Evolutionary conservation across 768 basidiomycete species (phyloP).

Genomic region (Termitomyces sp.): DNA sequence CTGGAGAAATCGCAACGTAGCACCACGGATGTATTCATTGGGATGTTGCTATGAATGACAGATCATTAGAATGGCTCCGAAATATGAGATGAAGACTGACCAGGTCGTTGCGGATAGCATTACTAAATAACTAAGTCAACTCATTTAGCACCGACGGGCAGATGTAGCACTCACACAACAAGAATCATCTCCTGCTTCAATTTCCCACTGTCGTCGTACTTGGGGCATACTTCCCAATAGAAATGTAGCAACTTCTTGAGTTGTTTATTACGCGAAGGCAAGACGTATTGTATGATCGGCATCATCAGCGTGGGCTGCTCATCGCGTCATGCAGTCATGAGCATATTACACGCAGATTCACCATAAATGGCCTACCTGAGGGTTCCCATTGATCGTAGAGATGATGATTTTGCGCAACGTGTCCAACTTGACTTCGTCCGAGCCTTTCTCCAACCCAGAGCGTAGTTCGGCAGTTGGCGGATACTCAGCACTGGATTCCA

Average conservation of each 20-base stretch:
- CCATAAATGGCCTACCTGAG: conserved; percentile 55
- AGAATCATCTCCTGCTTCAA: conserved; percentile 99
- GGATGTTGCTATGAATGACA: conserved; percentile 79
- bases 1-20: conserved; percentile 93
- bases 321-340: background rate
- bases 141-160: background rate
- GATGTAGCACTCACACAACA: conserved; percentile 69
- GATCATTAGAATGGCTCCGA: background rate
- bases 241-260: conserved; percentile 96
- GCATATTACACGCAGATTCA: background rate
- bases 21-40: conserved; percentile 98
- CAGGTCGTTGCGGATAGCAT: conserved; percentile 96
- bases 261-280: conserved; percentile 93
- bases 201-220: conserved; percentile 95
- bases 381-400: conserved; percentile 91
- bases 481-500: conserved; percentile 66
- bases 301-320: conserved; percentile 85
- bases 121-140: conserved; percentile 41
- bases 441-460: conserved; percentile 85
- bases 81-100: conserved; percentile 39
- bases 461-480: conserved; percentile 82
- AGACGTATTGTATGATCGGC: conserved; percentile 97
- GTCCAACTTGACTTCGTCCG: conserved; percentile 95
- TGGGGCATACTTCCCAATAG: conserved; percentile 98
- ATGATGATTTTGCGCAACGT: conserved; percentile 92